Evolutionary conservation across 192 early-diverging fungal species (phyloP).

Genomic region (Podila verticillata): DNA sequence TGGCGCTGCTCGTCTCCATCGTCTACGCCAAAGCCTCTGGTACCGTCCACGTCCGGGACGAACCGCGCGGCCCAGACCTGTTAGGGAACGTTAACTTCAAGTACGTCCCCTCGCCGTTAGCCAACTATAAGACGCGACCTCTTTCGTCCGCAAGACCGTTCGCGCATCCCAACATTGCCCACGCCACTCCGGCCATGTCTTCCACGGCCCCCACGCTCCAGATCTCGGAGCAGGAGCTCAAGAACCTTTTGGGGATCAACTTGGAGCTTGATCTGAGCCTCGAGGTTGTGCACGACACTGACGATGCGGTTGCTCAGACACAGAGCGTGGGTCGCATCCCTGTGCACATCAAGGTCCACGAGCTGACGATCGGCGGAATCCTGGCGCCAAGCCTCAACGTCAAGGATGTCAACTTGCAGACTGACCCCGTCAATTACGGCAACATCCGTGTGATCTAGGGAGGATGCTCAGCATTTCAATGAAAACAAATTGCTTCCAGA

Average conservation of each 20-base stretch:
- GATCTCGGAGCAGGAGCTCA: conserved; percentile 1
- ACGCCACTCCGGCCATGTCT: too few relatives aligned
- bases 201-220: neutral
- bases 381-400: neutral
- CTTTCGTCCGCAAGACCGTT: too few relatives aligned
- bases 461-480: neutral
- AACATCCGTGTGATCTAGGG: conserved; percentile 6
- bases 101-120: too few relatives aligned
- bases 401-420: conserved; percentile 3
- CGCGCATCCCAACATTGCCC: too few relatives aligned
- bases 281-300: neutral
- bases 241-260: conserved; percentile 11
- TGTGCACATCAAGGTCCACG: conserved; percentile 21
- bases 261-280: conserved; percentile 6
- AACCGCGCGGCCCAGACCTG: too few relatives aligned
- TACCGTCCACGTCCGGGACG: neutral
- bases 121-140: too few relatives aligned
- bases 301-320: neutral
- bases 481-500: too few relatives aligned
- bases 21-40: neutral
- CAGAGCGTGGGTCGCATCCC: conserved; percentile 14
- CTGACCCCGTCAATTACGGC: conserved; percentile 20
- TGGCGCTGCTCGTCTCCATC: neutral
- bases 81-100: too few relatives aligned
- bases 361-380: conserved; percentile 20